These are phyloP conservation scores for Hyaloscypha bicolor DNA, from an alignment of 495 filamentous ascomycete species.

Conservation along the genomic window DNA sequence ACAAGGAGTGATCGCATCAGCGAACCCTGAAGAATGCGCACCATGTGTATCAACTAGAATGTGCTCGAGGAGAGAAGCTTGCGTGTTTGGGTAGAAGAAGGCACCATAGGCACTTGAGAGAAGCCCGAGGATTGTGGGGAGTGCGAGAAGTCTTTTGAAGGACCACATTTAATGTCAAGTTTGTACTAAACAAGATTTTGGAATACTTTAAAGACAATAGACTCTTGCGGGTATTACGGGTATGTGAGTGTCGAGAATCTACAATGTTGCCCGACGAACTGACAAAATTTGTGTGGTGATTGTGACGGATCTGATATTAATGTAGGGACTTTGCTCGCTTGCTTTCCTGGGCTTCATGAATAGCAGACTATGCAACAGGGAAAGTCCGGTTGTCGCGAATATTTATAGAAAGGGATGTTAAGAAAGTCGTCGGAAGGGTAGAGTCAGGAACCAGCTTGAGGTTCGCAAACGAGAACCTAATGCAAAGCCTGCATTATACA, in stretches of 20 bases:
- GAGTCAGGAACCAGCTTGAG: neutral
- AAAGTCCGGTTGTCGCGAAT: no score
- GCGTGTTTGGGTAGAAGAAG: constrained; percentile 38
- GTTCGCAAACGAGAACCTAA: neutral
- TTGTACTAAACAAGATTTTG: no score
- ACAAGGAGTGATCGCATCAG: constrained; percentile 38
- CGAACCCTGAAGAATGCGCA: constrained; percentile 38
- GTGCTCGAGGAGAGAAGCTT: constrained; percentile 35
- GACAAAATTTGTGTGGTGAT: no score
- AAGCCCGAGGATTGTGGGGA: neutral
- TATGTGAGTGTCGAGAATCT: no score
- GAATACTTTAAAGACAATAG: no score
- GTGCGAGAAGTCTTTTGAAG: neutral
- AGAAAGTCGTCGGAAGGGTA: neutral
- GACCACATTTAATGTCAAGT: neutral
- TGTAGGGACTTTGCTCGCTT: no score
- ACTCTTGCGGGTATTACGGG: no score
- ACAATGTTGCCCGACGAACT: no score
- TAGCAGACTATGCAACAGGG: no score
- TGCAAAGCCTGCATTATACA: neutral
- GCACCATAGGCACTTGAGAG: constrained; percentile 1
- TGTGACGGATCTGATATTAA: no score
- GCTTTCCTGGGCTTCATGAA: no score
- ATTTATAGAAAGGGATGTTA: no score
- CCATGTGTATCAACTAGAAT: constrained; percentile 40